Percentiles rank a stretch among this genome's conserved stretches.
Evolutionary conservation across 2,329 filamentous ascomycete genomes (phyloP).

Genomic region (Trichophyton schoenleinii): DNA sequence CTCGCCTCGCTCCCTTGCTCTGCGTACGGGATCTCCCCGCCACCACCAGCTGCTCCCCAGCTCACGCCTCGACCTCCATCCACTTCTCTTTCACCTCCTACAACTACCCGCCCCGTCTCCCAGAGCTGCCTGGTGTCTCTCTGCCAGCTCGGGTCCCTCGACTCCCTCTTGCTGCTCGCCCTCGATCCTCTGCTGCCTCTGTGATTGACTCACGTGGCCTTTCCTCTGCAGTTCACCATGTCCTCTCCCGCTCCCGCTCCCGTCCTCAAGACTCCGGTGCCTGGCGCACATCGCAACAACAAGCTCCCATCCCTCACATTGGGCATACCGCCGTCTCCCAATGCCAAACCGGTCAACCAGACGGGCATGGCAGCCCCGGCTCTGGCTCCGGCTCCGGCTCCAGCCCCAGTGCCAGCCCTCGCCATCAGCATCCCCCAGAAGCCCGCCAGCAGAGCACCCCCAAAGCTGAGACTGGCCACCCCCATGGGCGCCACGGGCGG

Average conservation of each 20-base stretch:
- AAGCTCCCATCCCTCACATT: constrained; percentile 67
- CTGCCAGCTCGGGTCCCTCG: background rate
- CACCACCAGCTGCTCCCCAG: background rate
- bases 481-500: constrained; percentile 55
- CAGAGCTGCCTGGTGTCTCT: background rate
- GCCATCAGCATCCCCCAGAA: constrained; percentile 23
- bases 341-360: constrained; percentile 54
- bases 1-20: background rate
- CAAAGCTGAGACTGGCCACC: constrained; percentile 73
- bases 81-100: no score
- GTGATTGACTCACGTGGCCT: constrained; percentile 5
- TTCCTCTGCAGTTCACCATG: constrained; percentile 39
- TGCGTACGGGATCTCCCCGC: background rate
- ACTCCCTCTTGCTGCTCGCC: background rate
- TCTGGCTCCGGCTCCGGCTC: no score
- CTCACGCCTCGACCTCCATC: background rate
- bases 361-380: constrained; percentile 17
- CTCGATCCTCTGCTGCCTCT: background rate
- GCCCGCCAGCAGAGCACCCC: constrained; percentile 35
- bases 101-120: no score
- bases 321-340: constrained; percentile 79
- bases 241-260: constrained; percentile 52
- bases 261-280: constrained; percentile 70
- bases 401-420: constrained; percentile 12
- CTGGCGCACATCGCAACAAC: constrained; percentile 50